Percentiles rank a stretch among this genome's conserved stretches.
Conservation (phyloP, 495 filamentous ascomycete genomes). For the Rhypophila decipiens region DNA sequence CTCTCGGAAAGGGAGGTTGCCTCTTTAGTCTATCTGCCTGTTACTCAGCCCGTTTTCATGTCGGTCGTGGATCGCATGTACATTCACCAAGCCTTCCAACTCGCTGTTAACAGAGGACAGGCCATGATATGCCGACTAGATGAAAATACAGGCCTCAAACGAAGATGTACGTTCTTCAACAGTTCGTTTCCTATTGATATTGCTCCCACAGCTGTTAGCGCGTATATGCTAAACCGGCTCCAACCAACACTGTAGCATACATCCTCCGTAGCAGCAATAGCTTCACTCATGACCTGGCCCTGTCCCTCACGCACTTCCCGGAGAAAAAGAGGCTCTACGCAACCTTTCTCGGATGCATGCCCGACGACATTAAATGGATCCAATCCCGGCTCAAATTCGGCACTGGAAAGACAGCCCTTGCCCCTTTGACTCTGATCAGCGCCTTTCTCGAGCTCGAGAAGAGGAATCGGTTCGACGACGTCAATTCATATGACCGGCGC, state of each 20-base stretch:
- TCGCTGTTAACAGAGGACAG: neutral
- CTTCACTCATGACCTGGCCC: neutral
- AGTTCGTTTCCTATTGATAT: neutral
- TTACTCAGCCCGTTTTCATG: neutral
- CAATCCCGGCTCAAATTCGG: neutral
- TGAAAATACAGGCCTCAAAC: no score
- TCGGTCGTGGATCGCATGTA: neutral
- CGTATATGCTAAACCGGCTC: neutral
- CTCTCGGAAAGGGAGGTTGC: neutral
- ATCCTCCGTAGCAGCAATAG: neutral
- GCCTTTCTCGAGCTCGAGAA: neutral
- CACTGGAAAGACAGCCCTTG: neutral
- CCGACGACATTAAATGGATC: neutral
- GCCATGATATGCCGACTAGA: neutral
- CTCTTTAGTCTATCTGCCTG: neutral
- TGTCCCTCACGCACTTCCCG: neutral
- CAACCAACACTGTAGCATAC: neutral
- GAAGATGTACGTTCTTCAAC: neutral
- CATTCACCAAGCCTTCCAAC: neutral
- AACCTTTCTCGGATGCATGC: neutral
- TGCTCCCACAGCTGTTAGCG: neutral
- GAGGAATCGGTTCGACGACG: constrained; percentile 4
- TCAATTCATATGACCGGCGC: constrained; percentile 1
- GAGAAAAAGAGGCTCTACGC: neutral
- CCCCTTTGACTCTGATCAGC: neutral